These are phyloP conservation scores for Orbilia quercus DNA, from an alignment of 2,329 filamentous ascomycete genomes.

Conservation along the genomic window DNA sequence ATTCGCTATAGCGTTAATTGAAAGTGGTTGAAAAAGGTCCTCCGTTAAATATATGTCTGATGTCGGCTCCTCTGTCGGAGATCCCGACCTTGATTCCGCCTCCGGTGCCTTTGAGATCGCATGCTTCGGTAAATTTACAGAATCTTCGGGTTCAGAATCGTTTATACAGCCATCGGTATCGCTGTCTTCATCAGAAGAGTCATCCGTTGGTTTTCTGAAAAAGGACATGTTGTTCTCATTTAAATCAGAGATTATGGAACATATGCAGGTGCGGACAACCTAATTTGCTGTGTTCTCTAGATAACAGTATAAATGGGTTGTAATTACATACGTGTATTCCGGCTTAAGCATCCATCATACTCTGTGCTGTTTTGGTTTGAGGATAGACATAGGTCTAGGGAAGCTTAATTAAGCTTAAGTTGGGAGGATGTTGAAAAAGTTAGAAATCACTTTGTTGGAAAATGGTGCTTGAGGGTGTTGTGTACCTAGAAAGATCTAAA, in stretches of 20 bases:
- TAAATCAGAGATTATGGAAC: too few species aligned
- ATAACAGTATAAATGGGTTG: too few species aligned
- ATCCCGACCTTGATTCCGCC: background rate
- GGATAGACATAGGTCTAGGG: too few species aligned
- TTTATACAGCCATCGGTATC: conserved; percentile 16
- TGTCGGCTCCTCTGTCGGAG: conserved; percentile 12
- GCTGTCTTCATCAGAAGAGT: conserved; percentile 46
- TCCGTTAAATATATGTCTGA: background rate
- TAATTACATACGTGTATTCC: too few species aligned
- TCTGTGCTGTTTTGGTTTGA: too few species aligned
- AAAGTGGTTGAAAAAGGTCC: conserved; percentile 29
- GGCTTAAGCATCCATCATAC: background rate
- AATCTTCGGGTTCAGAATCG: conserved; percentile 1
- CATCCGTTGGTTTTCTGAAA: conserved; percentile 40
- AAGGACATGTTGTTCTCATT: conserved; percentile 45
- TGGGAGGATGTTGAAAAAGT: background rate
- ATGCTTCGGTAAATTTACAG: background rate
- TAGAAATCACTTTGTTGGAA: background rate
- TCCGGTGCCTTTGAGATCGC: background rate
- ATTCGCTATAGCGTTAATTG: conserved; percentile 54
- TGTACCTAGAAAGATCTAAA: too few species aligned
- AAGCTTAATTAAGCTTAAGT: too few species aligned
- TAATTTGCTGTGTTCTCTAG: too few species aligned
- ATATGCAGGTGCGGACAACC: too few species aligned
- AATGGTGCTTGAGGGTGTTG: background rate